Base-by-base conservation (phyloP, 805 yeast species). In the Starmera quercuum region DNA sequence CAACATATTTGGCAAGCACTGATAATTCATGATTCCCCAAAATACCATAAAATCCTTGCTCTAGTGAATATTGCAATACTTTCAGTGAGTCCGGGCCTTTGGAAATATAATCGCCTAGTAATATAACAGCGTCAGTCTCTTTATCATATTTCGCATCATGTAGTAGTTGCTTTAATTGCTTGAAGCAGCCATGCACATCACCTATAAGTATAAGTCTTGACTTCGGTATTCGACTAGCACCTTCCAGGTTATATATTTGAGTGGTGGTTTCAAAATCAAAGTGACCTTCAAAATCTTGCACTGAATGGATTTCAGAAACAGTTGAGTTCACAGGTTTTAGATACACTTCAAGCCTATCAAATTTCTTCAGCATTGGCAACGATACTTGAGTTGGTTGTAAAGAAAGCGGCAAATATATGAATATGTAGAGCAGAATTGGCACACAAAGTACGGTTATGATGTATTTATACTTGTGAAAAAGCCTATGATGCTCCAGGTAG, bases 11-110 rank as follows among this genome's bases (percentile, higher is more conserved):
- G 35, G 75, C 68, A 43, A 88, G 51, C 9, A 82, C 71, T 39
- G 76, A 78, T 40, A 79, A 66, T 56, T 88, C 97, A 56, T 90
- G 96, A 61, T 88, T 88, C 0, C 97, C 97, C 38, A 92, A 61
- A 3, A 88, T 75, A 51, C 95, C 87, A 34, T 73, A 76, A 12
- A 83, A 70, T 12, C 71, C 61, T 44, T 76, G 52, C 16, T 73
- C 61, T 22, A 78, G 64, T 14, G 83, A 78, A 47, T 57, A 78
- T 38, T 86, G 79, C 9, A 87, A 52, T 3, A 86, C 86, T 26
- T 70, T 72, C 11, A 72, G 41, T 2, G 95, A 82, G 37, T 82
- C 75, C 5, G 83, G 78, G 1, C 97, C 97, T 52, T 88, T 90
- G 32, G 86, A 68, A 13, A 84, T 64, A 54, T 87, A 84, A 51